Conservation (phyloP, 2,329 filamentous ascomycete genomes). For the Exophiala sp. region DNA sequence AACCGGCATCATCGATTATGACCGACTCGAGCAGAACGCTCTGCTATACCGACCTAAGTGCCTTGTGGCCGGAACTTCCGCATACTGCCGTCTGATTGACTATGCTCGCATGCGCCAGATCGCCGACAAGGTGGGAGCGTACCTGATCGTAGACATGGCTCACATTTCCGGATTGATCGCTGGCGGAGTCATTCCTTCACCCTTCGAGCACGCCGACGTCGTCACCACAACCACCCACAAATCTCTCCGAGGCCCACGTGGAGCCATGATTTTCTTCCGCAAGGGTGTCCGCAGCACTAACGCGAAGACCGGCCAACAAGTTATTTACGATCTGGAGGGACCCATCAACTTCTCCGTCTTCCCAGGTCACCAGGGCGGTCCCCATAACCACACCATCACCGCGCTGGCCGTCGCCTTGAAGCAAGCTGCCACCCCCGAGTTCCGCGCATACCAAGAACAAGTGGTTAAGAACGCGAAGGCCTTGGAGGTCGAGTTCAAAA, state of each 20-base stretch:
- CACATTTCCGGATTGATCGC: slow-evolving; percentile 97
- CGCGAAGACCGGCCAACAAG: slow-evolving; percentile 85
- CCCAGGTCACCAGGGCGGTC: slow-evolving; percentile 96
- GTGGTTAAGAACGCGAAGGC: slow-evolving; percentile 93
- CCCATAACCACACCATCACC: slow-evolving; percentile 99
- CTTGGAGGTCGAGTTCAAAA: slow-evolving; percentile 66
- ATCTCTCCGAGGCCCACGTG: slow-evolving; percentile 92
- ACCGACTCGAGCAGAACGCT: slow-evolving; percentile 84
- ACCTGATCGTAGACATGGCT: slow-evolving; percentile 96
- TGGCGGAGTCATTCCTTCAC: slow-evolving; percentile 86
- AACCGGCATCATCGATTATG: slow-evolving; percentile 97
- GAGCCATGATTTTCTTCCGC: slow-evolving; percentile 99
- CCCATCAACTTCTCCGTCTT: slow-evolving; percentile 99
- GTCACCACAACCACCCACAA: slow-evolving; percentile 99
- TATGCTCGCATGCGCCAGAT: slow-evolving; percentile 96
- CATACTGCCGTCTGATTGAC: slow-evolving; percentile 97
- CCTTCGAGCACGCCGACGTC: slow-evolving; percentile 88
- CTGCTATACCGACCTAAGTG: slow-evolving; percentile 92
- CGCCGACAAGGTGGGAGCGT: slow-evolving; percentile 87
- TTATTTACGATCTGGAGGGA: slow-evolving; percentile 86
- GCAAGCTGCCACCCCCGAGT: slow-evolving; percentile 86
- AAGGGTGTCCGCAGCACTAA: slow-evolving; percentile 90
- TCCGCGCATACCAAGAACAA: slow-evolving; percentile 89
- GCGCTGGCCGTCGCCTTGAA: slow-evolving; percentile 91
- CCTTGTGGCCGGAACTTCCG: slow-evolving; percentile 92